Conservation (phyloP, 495 filamentous ascomycete genomes). For the Aspergillus baeticus region DNA sequence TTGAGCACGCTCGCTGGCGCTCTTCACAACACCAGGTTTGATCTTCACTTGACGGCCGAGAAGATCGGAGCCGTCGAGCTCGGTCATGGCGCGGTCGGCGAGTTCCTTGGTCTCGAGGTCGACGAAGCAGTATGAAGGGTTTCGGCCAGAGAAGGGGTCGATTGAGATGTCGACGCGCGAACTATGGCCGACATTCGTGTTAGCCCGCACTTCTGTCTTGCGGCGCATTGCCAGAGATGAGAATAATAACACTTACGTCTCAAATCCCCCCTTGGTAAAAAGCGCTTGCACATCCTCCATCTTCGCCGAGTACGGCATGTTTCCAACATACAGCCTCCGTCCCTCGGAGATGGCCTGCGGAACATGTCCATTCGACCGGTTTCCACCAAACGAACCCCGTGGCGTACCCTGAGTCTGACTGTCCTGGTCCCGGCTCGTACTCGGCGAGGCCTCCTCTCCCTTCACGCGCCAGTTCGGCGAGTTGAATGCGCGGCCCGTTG, state of each 20-base stretch:
- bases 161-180: constrained; percentile 65
- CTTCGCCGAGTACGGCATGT: constrained; percentile 64
- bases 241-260: constrained; percentile 34
- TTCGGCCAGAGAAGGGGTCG: constrained; percentile 64
- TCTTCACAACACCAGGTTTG: constrained; percentile 55
- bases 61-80: constrained; percentile 51
- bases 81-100: constrained; percentile 55
- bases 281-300: constrained; percentile 59
- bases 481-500: constrained; percentile 46
- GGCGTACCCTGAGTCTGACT: constrained; percentile 27
- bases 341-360: constrained; percentile 44
- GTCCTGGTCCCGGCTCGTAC: constrained; percentile 28
- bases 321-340: constrained; percentile 62
- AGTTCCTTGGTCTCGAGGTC: constrained; percentile 56
- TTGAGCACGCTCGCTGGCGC: constrained; percentile 30
- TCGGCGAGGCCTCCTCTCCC: constrained; percentile 27
- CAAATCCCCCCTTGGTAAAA: constrained; percentile 47
- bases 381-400: constrained; percentile 33
- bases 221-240: neutral
- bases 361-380: no score
- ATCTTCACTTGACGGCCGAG: constrained; percentile 59
- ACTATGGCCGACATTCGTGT: constrained; percentile 25
- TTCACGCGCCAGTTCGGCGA: constrained; percentile 49
- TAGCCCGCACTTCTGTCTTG: neutral
- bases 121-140: constrained; percentile 72